Evolutionary conservation across 345 rosid genomes (phyloP), one percentile per base, ranked within the genome.

Genomic region (Nasturtium officinale): DNA sequence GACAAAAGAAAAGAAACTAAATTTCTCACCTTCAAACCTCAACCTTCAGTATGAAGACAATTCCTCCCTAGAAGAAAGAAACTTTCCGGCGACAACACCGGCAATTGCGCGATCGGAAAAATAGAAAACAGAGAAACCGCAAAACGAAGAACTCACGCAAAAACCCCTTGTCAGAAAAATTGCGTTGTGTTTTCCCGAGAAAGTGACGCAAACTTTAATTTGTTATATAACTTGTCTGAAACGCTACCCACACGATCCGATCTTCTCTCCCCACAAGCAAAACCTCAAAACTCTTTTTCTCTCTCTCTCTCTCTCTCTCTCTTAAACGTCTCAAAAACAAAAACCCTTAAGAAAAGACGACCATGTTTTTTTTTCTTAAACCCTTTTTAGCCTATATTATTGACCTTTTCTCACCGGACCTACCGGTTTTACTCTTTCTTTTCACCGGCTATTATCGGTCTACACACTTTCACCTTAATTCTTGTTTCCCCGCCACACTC

Each of bases 281-380:
- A 69, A 25, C 6, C 43, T 43, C 47, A 15, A 33, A 61, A 45
- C 37, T 23, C 58, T 63, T 26, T 63, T 26, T 29, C 63, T 65
- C 50, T 70, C 47, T 73, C 67, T 73, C 58, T 69, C 72, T n/a
- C n/a, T 29, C 63, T 65, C 50, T 70, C 47, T 73, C 67, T 73
- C 58, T 69, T 69, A 56, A 65, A 56, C 80, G 67, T 51, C 75
- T 72, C 74, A 78, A 78, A 83, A 81, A 67, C 63, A 61, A 76
- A 76, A 76, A 69, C 75, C 79, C 88, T 85, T 85, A 66, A 69
- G 74, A 80, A 80, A 81, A 74, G 83, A 79, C 80, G 85, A 84
- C 84, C 81, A 79, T 76, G 67, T 71, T 59, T 59, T 59, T 59
- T 71, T 72, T 38, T 73, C 86, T 83, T 83, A 84, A 87, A 85